Evolutionary conservation across 1,139 yeast species (phyloP).

Genomic region (Yamadazyma buinensis): DNA sequence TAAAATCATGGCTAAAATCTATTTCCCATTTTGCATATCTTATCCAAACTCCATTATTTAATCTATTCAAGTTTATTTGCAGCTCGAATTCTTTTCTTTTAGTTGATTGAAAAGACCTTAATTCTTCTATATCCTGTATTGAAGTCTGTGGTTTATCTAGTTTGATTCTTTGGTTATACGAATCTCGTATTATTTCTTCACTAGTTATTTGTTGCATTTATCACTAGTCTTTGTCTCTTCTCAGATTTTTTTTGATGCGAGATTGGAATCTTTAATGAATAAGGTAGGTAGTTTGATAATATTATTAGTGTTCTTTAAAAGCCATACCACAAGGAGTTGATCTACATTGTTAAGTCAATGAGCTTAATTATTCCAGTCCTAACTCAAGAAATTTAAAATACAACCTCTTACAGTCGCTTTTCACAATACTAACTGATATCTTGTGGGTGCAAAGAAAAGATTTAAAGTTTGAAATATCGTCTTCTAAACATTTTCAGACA

Average conservation of each 20-base stretch:
- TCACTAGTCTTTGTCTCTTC: background rate
- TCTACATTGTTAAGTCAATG: no score
- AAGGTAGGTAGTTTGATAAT: no score
- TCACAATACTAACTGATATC: no score
- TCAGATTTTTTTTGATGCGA: background rate
- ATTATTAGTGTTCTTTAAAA: no score
- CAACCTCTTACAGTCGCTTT: no score
- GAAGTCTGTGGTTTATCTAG: constrained; percentile 46
- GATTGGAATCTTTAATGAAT: no score
- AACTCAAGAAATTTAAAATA: no score
- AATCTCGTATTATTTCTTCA: constrained; percentile 36
- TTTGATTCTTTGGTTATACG: constrained; percentile 25
- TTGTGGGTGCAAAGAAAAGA: no score
- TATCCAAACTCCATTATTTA: constrained; percentile 86
- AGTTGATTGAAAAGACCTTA: constrained; percentile 67
- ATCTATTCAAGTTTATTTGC: constrained; percentile 76
- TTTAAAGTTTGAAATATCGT: no score
- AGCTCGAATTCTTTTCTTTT: constrained; percentile 82
- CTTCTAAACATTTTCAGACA: no score
- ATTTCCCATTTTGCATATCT: constrained; percentile 88
- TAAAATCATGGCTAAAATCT: constrained; percentile 67
- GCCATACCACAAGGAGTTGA: no score
- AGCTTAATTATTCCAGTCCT: no score
- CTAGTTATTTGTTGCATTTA: constrained; percentile 27
- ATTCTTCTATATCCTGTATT: constrained; percentile 76